Evolutionary conservation across 2,329 filamentous ascomycete genomes (phyloP), one percentile per base, ranked within the genome.

Genomic region (Cladophialophora bantiana): DNA sequence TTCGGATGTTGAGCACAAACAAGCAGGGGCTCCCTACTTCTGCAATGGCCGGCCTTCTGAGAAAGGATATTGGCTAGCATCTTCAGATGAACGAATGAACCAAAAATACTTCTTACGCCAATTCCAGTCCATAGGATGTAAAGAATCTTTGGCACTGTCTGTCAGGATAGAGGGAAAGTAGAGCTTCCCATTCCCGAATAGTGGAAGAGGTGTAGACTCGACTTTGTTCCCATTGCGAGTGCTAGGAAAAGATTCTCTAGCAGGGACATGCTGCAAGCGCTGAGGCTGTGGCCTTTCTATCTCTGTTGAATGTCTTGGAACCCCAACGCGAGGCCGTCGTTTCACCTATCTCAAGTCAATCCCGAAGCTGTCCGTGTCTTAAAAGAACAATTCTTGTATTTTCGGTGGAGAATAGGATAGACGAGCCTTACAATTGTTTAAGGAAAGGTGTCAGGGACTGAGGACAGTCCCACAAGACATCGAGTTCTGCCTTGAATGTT

Each of bases 51-150:
- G 67, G 12, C 56, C 54, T 64, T 26, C n/a, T 31, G 15, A 40
- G 10, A 32, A 54, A 54, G n/a, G 26, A 48, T 4, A 15, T 38
- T 54, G 12, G n/a, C n/a, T 36, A 5, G 18, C 7, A 3, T 3
- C 15, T 12, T 9, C 13, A 35, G 13, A n/a, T 38, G 7, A 20
- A 18, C 26, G 6, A 9, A 35, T 32, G 6, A 26, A 62, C 48
- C 54, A n/a, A n/a, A n/a, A n/a, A n/a, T n/a, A 62, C 63, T 65
- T 65, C 31, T 91, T 94, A 75, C 81, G 86, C 62, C 90, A 74
- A 0, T 90, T 84, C 93, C 93, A 96, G 76, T 96, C 96, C 80
- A 94, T 90, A 1, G 92, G 90, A 77, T 96, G 92, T 68, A 93
- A 75, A 1, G 92, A 92, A 73, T 96, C 93, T 69, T 57, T 38